A percentile compares a stretch with the other conserved stretches of the same genome.
phyloP scores from a whole-genome alignment of 352 stramenopile species.

The Plasmopara viticola region DNA sequence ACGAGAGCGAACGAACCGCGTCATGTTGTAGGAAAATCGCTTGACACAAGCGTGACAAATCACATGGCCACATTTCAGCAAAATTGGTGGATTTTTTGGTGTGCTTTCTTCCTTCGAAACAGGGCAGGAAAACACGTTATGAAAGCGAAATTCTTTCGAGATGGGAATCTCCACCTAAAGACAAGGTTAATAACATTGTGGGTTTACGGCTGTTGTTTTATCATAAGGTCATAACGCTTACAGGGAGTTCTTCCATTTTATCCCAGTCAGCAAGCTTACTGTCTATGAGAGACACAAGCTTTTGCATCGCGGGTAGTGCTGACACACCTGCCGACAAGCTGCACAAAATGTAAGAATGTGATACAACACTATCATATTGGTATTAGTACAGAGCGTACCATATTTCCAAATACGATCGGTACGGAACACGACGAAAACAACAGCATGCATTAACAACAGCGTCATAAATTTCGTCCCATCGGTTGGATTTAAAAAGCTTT shows the following conservation, averaged over 20 bases:
- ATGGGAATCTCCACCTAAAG: slow-evolving; percentile 69
- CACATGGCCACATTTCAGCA: slow-evolving; percentile 84
- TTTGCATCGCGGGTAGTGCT: slow-evolving; percentile 68
- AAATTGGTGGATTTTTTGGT: slow-evolving; percentile 73
- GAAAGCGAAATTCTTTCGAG: slow-evolving; percentile 74
- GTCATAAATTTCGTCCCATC: slow-evolving; percentile 70
- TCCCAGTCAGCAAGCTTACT: slow-evolving; percentile 73
- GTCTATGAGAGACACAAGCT: slow-evolving; percentile 74
- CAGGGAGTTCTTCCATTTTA: slow-evolving; percentile 64
- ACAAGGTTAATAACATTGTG: neutral
- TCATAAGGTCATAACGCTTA: slow-evolving; percentile 14
- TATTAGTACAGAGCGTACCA: slow-evolving; percentile 31
- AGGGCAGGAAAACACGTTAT: slow-evolving; percentile 83
- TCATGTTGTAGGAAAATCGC: slow-evolving; percentile 77
- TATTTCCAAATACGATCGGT: slow-evolving; percentile 65
- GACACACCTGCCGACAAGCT: slow-evolving; percentile 66
- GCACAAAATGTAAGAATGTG: neutral
- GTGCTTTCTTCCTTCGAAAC: slow-evolving; percentile 85
- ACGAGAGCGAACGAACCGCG: slow-evolving; percentile 30
- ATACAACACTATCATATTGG: neutral
- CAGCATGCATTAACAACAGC: slow-evolving; percentile 70
- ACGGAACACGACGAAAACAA: slow-evolving; percentile 58
- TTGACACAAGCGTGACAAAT: slow-evolving; percentile 80
- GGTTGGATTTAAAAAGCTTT: slow-evolving; percentile 54
- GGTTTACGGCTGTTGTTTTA: neutral